Conservation (phyloP, 441 rosid species). For the Mallotus japonicus region DNA sequence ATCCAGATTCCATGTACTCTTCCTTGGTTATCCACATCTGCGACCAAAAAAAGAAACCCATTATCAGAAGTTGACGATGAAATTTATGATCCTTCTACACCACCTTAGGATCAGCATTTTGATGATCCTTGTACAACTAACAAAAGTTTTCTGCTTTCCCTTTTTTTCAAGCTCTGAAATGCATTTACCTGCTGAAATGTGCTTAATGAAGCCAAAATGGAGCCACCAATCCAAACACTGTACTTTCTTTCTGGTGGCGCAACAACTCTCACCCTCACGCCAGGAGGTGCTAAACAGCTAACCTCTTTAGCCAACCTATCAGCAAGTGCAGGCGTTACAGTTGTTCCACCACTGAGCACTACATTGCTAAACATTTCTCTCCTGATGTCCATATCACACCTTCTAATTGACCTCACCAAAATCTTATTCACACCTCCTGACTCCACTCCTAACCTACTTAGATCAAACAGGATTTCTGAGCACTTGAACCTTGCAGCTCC, state of each 20-base stretch:
- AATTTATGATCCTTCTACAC: too few species aligned
- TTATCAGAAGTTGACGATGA: neutral
- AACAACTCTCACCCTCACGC: conserved; percentile 21
- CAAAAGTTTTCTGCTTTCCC: too few species aligned
- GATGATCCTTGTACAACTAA: too few species aligned
- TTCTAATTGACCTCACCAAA: conserved; percentile 17
- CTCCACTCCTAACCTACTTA: conserved; percentile 23
- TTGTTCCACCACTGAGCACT: conserved; percentile 28
- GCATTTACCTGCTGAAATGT: conserved; percentile 27
- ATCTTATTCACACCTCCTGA: conserved; percentile 22
- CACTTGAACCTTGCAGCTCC: conserved; percentile 25
- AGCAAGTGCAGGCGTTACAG: conserved; percentile 19
- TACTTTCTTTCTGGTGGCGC: conserved; percentile 27
- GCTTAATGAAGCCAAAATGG: conserved; percentile 25
- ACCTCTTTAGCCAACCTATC: conserved; percentile 26
- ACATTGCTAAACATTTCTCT: conserved; percentile 27
- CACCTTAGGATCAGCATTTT: too few species aligned
- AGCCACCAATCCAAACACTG: neutral
- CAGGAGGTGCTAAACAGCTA: conserved; percentile 21
- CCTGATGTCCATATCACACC: conserved; percentile 23
- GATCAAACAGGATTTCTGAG: conserved; percentile 25
- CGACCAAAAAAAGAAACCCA: conserved; percentile 2
- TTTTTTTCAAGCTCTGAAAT: too few species aligned
- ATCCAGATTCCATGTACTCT: conserved; percentile 27
- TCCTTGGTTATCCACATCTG: conserved; percentile 29